A percentile compares a stretch with the other conserved stretches of the same genome.
These are phyloP conservation scores for Singerocomus inundabilis DNA, from an alignment of 1,284 basidiomycete genomes.

Conservation along the genomic window DNA sequence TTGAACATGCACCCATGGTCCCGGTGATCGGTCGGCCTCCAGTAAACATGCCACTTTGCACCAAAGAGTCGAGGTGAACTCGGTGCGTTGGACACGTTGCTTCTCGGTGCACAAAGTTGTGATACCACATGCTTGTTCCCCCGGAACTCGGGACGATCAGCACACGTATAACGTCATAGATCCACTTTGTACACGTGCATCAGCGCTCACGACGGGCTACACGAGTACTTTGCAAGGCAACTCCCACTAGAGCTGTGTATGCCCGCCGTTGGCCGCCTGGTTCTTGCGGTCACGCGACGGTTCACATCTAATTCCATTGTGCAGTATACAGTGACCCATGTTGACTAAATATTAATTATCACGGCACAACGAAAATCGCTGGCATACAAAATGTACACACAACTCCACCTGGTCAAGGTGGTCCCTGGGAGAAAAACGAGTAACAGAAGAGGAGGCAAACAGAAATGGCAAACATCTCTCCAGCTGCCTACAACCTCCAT, in stretches of 20 bases:
- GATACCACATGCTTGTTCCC: not conserved
- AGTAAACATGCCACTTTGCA: not conserved
- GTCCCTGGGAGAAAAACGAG: slow-evolving; percentile 15
- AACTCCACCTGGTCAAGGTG: slow-evolving; percentile 6
- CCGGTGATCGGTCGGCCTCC: slow-evolving; percentile 12
- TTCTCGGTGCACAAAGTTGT: slow-evolving; percentile 7
- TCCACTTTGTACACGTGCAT: not conserved
- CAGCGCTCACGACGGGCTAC: not conserved
- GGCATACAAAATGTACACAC: slow-evolving; percentile 15
- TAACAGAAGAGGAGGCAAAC: slow-evolving; percentile 5
- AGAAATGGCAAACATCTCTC: slow-evolving; percentile 12
- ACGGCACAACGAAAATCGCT: slow-evolving; percentile 15
- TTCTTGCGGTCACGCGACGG: too few species aligned
- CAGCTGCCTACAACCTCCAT: slow-evolving; percentile 3
- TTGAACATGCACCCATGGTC: not conserved
- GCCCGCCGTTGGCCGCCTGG: too few species aligned
- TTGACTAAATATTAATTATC: slow-evolving; percentile 9
- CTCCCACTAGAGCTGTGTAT: too few species aligned
- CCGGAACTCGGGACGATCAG: slow-evolving; percentile 12
- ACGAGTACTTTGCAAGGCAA: too few species aligned
- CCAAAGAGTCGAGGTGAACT: slow-evolving; percentile 7
- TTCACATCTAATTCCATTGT: slow-evolving; percentile 2
- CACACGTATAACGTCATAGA: not conserved
- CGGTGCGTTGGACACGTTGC: not conserved
- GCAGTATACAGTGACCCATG: not conserved